Percentiles rank a stretch among this genome's conserved stretches.
These are phyloP conservation scores for Dimocarpus longan DNA, from an alignment of 345 rosid species.

Conservation along the genomic window DNA sequence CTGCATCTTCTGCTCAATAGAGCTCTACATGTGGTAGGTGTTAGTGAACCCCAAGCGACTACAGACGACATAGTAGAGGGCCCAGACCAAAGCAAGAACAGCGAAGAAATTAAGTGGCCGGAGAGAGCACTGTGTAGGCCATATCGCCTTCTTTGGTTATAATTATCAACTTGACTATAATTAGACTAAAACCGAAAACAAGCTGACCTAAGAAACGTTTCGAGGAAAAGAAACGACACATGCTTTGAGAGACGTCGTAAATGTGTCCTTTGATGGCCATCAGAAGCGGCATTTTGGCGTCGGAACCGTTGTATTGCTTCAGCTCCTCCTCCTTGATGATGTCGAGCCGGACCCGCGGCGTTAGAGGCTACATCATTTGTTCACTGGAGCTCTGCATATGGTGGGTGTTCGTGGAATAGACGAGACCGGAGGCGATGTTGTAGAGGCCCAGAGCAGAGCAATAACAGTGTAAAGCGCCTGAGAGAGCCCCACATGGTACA, in stretches of 20 bases:
- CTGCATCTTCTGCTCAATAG: conserved; percentile 56
- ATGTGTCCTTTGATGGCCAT: conserved; percentile 99
- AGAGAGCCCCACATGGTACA: conserved; percentile 81
- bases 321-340: conserved; percentile 84
- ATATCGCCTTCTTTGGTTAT: conserved; percentile 68
- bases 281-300: conserved; percentile 82
- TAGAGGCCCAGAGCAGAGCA: conserved; percentile 66
- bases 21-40: conserved; percentile 40
- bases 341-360: conserved; percentile 87
- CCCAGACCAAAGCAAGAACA: conserved; percentile 61
- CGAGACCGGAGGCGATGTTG: conserved; percentile 58
- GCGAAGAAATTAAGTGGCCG: conserved; percentile 68
- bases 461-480: conserved; percentile 68
- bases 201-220: too few species aligned
- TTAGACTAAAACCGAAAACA: too few species aligned
- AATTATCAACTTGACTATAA: too few species aligned
- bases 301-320: conserved; percentile 77
- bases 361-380: conserved; percentile 64
- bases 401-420: conserved; percentile 34
- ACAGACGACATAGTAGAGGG: conserved; percentile 70
- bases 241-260: conserved; percentile 98
- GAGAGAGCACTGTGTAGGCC: conserved; percentile 79
- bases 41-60: conserved; percentile 43
- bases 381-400: conserved; percentile 48
- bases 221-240: conserved; percentile 32